Percentiles rank a stretch among this genome's conserved stretches.
Conservation (phyloP, 805 yeast genomes). For the Candida corydali region DNA sequence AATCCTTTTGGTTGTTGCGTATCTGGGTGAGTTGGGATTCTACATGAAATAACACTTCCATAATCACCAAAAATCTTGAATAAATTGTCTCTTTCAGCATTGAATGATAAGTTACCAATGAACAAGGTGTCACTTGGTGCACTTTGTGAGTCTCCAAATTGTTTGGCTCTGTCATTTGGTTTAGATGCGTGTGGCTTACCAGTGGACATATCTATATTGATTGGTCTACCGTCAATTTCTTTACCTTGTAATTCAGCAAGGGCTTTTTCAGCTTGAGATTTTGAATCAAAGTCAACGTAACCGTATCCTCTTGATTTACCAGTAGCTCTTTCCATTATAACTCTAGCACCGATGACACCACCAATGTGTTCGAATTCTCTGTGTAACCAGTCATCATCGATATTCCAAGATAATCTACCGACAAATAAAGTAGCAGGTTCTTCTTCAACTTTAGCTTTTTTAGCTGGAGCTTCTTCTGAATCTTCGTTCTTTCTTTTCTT, state of each 20-base stretch:
- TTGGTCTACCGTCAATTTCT: conserved; percentile 96
- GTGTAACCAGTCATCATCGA: conserved; percentile 92
- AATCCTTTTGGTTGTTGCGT: conserved; percentile 99
- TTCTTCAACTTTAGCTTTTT: conserved; percentile 37
- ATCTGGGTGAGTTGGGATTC: conserved; percentile 98
- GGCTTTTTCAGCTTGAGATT: conserved; percentile 81
- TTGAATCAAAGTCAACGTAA: conserved; percentile 87
- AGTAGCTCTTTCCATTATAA: conserved; percentile 86
- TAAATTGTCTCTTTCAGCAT: conserved; percentile 76
- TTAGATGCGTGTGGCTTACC: conserved; percentile 64
- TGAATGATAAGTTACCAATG: conserved; percentile 93
- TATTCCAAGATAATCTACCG: conserved; percentile 95
- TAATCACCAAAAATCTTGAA: conserved; percentile 67
- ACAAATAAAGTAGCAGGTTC: conserved; percentile 91
- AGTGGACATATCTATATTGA: conserved; percentile 88
- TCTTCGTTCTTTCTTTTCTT: conserved; percentile 36
- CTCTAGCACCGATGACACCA: conserved; percentile 86
- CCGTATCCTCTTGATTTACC: conserved; percentile 97
- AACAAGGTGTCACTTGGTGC: conserved; percentile 94
- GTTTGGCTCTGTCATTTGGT: conserved; percentile 72
- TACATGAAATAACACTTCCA: conserved; percentile 83
- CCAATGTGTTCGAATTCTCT: conserved; percentile 79
- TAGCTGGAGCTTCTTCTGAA: conserved; percentile 43
- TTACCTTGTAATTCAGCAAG: conserved; percentile 79
- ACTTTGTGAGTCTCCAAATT: conserved; percentile 86